Evolutionary conservation across 148 eudicot genomes (phyloP).

Genomic region (Rhododendron vialii): DNA sequence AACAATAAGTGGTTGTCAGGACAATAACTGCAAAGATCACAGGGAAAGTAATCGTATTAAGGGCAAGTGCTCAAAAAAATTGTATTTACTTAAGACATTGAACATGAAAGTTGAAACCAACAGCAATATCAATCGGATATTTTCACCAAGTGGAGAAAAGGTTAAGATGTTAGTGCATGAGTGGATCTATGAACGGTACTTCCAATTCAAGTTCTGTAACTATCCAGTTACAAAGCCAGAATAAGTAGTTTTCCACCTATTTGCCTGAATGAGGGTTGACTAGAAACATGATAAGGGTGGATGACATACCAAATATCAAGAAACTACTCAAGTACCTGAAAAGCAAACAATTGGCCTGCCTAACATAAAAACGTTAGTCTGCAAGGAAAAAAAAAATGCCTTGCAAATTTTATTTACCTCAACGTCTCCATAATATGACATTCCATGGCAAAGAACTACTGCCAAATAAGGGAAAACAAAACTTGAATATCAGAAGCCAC

Average conservation of each 20-base stretch:
- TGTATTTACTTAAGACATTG: neutral
- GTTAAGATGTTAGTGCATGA: neutral
- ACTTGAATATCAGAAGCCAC: slow-evolving; percentile 2
- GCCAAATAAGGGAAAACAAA: neutral
- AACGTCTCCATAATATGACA: slow-evolving; percentile 18
- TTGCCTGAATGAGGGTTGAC: too few relatives aligned
- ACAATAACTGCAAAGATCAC: slow-evolving; percentile 33
- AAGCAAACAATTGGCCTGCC: neutral
- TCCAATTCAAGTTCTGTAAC: too few relatives aligned
- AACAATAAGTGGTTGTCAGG: slow-evolving; percentile 33
- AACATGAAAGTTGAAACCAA: neutral
- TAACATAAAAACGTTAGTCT: neutral
- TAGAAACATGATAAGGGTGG: neutral
- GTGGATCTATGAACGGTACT: neutral
- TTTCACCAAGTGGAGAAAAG: neutral
- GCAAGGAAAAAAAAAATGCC: neutral
- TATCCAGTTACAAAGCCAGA: too few relatives aligned
- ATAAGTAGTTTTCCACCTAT: too few relatives aligned
- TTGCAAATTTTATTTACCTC: slow-evolving; percentile 5
- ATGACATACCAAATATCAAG: neutral
- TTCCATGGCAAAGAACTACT: slow-evolving; percentile 16
- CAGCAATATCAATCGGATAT: neutral
- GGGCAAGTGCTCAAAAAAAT: neutral
- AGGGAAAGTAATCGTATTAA: neutral
- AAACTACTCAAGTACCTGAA: neutral